These are phyloP conservation scores for Phytophthora meadii DNA, from an alignment of 352 stramenopile genomes.

Conservation along the genomic window DNA sequence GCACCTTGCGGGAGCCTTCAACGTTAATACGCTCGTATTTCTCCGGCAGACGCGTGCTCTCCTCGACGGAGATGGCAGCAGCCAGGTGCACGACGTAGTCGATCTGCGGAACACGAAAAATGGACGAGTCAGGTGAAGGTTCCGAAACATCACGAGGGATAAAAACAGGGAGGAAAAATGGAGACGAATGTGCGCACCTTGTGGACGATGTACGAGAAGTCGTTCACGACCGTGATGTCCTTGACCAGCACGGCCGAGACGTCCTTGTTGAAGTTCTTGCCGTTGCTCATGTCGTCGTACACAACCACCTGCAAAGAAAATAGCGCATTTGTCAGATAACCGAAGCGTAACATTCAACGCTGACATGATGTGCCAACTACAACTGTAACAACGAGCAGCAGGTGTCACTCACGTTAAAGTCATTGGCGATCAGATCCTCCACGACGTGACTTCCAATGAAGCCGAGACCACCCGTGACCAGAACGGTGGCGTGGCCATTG, in stretches of 20 bases:
- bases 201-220: slow-evolving; percentile 82
- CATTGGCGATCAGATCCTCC: slow-evolving; percentile 74
- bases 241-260: slow-evolving; percentile 76
- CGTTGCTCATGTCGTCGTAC: slow-evolving; percentile 90
- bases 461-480: slow-evolving; percentile 83
- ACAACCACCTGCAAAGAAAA: slow-evolving; percentile 63
- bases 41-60: slow-evolving; percentile 81
- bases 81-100: slow-evolving; percentile 85
- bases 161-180: slow-evolving; percentile 26
- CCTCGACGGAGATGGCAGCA: slow-evolving; percentile 82
- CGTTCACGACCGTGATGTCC: slow-evolving; percentile 79
- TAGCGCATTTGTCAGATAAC: slow-evolving; percentile 6
- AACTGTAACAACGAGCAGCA: not conserved
- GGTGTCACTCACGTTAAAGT: slow-evolving; percentile 63
- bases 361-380: not conserved
- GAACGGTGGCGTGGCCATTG: slow-evolving; percentile 54
- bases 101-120: slow-evolving; percentile 46
- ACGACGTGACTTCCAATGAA: slow-evolving; percentile 89
- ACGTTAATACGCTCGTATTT: slow-evolving; percentile 88
- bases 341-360: not conserved
- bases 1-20: slow-evolving; percentile 76
- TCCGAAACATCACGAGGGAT: slow-evolving; percentile 16
- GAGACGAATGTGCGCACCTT: slow-evolving; percentile 49
- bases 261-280: slow-evolving; percentile 83
- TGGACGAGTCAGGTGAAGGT: slow-evolving; percentile 21